phyloP scores from a whole-genome alignment of 140 eudicot genomes.

The Flaveria floridana region DNA sequence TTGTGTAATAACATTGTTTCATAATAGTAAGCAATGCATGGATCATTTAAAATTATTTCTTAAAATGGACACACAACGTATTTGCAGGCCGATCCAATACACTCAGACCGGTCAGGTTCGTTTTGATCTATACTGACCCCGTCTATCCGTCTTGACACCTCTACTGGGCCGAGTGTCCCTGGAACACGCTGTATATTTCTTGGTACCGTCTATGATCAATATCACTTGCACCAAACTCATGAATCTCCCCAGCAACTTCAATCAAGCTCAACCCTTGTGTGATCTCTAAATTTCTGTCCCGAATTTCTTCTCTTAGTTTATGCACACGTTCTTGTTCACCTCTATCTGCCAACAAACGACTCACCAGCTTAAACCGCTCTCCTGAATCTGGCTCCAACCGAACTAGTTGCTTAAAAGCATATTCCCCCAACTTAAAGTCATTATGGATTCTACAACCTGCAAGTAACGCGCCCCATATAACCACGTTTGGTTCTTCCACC shows the following conservation, averaged over 20 bases:
- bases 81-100: background rate
- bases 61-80: background rate
- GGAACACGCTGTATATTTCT: conserved; percentile 42
- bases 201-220: conserved; percentile 34
- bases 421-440: conserved; percentile 34
- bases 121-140: background rate
- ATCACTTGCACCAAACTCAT: conserved; percentile 45
- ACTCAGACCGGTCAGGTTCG: background rate
- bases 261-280: conserved; percentile 42
- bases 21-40: background rate
- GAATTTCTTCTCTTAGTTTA: conserved; percentile 29
- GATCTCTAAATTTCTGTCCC: conserved; percentile 27
- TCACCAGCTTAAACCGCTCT: conserved; percentile 36
- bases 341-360: conserved; percentile 29
- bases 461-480: conserved; percentile 53
- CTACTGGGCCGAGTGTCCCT: conserved; percentile 18
- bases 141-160: background rate
- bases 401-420: conserved; percentile 35
- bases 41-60: background rate
- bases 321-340: conserved; percentile 27
- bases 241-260: conserved; percentile 48
- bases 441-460: conserved; percentile 41
- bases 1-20: background rate
- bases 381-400: conserved; percentile 39
- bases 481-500: conserved; percentile 38